Base-by-base conservation (phyloP, 192 early-diverging fungal species). In the Podila clonocystis region DNA sequence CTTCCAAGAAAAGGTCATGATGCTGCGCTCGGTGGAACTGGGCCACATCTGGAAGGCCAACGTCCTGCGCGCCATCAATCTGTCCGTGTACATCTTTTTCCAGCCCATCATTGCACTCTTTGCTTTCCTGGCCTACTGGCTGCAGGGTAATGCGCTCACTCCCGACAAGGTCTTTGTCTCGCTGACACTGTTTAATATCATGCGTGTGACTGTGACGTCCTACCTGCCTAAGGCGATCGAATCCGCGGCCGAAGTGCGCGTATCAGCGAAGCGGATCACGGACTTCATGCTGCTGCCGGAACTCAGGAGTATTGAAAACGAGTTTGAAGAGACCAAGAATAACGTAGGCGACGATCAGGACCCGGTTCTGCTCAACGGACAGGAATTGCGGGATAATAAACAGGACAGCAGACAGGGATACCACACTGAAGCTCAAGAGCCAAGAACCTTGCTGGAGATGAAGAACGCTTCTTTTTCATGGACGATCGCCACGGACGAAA, bases 201-300 rank as follows among this genome's bases (percentile, higher is more conserved):
- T 83, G 66, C 68, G 82, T n/a, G 62, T 83, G 15, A 83, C 82
- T 48, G 78, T 83, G 82, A 83, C 82, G 13, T 68, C 67, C 26
- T 83, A 78, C 75, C 72, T 83, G 41, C 82, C 82, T 28, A 83
- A 69, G 58, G 82, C 75, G 22, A 36, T 83, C n/a, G 82, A 83
- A 63, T 78, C 82, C 28, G 78, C 72, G n/a, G 74, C 82, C 19
- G 82, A 83, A 41, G 64, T 70, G 17, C 65, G 74, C 29, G 74
- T 83, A 0, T 76, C 74, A 6, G 71, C 69, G 3, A 63, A 67
- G 22, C 70, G 82, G 28, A 83, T 83, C 58, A 83, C 82, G 20
- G 74, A 83, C 30, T 83, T 83, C 34, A 55, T 83, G 82, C 30
- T 83, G 55, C 41, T 83, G 26, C 82, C 82, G 24, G 82, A 83